Evolutionary conservation across 2,329 filamentous ascomycete genomes (phyloP).

Genomic region (Beauveria sp.): DNA sequence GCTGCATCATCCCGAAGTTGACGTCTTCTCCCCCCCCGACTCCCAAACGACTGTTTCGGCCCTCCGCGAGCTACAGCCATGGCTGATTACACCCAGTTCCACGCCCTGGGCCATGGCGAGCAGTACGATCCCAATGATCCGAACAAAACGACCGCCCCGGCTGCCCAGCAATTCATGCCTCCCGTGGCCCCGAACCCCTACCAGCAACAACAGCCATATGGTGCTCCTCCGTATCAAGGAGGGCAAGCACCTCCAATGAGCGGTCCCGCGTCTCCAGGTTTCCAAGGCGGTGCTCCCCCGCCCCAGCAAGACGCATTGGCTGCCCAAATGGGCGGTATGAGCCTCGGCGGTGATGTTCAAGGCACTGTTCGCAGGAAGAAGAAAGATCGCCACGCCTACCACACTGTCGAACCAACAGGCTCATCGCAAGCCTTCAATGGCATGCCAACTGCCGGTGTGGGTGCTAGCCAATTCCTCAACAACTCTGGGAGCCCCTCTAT

Average conservation of each 20-base stretch:
- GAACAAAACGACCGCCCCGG: conserved; percentile 41
- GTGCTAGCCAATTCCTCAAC: conserved; percentile 35
- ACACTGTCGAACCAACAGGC: conserved; percentile 68
- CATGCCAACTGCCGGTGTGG: conserved; percentile 50
- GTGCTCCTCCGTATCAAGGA: conserved; percentile 35
- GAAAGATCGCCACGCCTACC: conserved; percentile 91
- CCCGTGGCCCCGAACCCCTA: conserved; percentile 47
- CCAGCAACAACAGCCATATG: conserved; percentile 38
- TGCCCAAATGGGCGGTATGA: conserved; percentile 73
- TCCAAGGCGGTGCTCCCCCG: conserved; percentile 19
- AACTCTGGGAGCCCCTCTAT: conserved; percentile 19
- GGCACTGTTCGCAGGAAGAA: conserved; percentile 64
- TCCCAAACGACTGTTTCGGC: not conserved
- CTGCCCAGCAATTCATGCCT: conserved; percentile 48
- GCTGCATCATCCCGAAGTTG: not conserved
- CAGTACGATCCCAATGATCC: conserved; percentile 48
- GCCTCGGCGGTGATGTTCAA: conserved; percentile 46
- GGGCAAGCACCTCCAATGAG: conserved; percentile 22
- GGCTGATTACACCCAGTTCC: conserved; percentile 49
- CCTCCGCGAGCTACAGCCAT: conserved; percentile 26
- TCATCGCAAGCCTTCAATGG: conserved; percentile 64
- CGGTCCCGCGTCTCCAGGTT: conserved; percentile 22
- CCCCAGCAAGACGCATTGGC: conserved; percentile 46
- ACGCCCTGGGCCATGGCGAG: conserved; percentile 49
- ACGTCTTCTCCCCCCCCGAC: not conserved